Evolutionary conservation across 1,139 yeast genomes (phyloP), one percentile per base, ranked within the genome.

Genomic region (Suhomyces taliae): DNA sequence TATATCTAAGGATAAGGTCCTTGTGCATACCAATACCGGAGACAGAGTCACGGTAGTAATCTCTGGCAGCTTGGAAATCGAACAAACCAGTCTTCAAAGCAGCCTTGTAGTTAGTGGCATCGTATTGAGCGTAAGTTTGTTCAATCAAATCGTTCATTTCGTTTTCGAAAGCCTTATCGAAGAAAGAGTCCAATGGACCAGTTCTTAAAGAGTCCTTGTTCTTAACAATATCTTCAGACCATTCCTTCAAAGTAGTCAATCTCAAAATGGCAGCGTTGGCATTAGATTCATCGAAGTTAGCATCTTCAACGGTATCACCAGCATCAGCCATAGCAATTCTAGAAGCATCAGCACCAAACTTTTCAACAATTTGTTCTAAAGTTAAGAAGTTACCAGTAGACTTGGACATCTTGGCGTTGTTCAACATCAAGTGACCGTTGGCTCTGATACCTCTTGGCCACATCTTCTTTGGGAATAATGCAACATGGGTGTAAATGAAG

Each of bases 251-350:
- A 47, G 90, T 93, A 66, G 83, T 87, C 63, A 95, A 80, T 75
- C 99, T 88, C 67, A 93, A 81, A 66, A 95, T 91, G 37, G 98
- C 97, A 41, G 99, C 97, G 62, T 95, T 95, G 47, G 99, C 99
- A 60, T 87, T 91, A 53, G 90, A 77, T 72, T 95, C 99, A 64
- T 93, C 99, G 62, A 95, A 89, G 75, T 95, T 95, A 49, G 99
- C 99, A 70, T 95, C 99, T 72, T 93, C 99, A 55, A 90, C 83
- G 41, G 95, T 76, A 66, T 95, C 99, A 76, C 99, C 99, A 48
- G 97, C 97, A 75, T 95, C 98, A 36, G 99, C 99, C 59, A 95
- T 76, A 8, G 99, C 97, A 68, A 95, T 88, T 78, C 99, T 87
- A 19, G 96, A 79, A 38, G 98, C 98, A 70, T 95, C 99, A 44